Conservation (phyloP, 2,329 filamentous ascomycete species). For the Claviceps sorghi region DNA sequence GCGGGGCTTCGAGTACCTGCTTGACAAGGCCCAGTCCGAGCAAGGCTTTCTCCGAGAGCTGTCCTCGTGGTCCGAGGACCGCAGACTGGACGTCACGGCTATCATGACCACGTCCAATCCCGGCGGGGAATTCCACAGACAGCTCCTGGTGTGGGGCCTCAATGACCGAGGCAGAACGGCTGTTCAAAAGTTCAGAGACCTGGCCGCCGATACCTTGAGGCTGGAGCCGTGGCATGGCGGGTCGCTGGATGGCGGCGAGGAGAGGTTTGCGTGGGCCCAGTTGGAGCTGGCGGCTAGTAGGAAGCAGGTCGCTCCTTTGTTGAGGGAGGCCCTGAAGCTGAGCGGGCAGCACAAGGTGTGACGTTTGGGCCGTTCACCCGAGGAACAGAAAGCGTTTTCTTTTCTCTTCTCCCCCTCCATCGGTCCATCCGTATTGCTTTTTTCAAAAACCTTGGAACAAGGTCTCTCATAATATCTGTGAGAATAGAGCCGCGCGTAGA, state of each 20-base stretch:
- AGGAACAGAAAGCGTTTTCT: too few relatives aligned
- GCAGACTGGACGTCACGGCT: slow-evolving; percentile 44
- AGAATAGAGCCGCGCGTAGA: too few relatives aligned
- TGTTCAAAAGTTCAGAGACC: slow-evolving; percentile 38
- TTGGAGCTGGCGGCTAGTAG: slow-evolving; percentile 43
- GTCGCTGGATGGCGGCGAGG: slow-evolving; percentile 29
- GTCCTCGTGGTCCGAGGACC: slow-evolving; percentile 38
- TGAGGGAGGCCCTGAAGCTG: slow-evolving; percentile 40
- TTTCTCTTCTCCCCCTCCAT: too few relatives aligned
- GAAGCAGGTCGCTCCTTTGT: slow-evolving; percentile 54
- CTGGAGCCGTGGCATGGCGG: slow-evolving; percentile 41
- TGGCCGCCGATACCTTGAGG: slow-evolving; percentile 32
- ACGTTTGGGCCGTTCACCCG: background rate
- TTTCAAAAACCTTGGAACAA: too few relatives aligned
- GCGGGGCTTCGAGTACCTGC: slow-evolving; percentile 45
- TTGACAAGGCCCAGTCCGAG: slow-evolving; percentile 34
- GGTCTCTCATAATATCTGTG: too few relatives aligned
- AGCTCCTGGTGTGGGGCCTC: slow-evolving; percentile 53
- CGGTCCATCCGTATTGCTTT: too few relatives aligned
- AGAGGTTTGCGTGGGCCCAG: slow-evolving; percentile 54
- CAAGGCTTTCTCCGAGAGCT: slow-evolving; percentile 34
- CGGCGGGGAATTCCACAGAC: slow-evolving; percentile 42
- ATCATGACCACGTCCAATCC: slow-evolving; percentile 55
- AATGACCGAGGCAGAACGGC: slow-evolving; percentile 33
- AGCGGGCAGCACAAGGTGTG: background rate